A percentile compares a stretch with the other conserved stretches of the same genome.
Conservation (phyloP, 2,329 filamentous ascomycete species). For the Colletotrichum costaricense region DNA sequence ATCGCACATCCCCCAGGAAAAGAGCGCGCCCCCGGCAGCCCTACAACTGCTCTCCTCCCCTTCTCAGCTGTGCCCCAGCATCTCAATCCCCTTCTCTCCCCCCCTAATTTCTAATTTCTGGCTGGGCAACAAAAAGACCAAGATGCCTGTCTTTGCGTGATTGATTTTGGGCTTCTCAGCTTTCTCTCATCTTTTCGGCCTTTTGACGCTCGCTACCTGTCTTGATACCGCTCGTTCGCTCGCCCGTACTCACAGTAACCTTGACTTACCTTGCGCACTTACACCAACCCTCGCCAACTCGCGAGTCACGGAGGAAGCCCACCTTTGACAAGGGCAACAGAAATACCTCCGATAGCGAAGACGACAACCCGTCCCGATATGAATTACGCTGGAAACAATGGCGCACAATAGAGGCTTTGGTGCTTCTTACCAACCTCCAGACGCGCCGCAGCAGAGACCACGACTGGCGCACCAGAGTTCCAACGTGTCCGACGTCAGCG, state of each 20-base stretch:
- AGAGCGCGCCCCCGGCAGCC: conserved; percentile 19
- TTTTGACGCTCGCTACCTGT: background rate
- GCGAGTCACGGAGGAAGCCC: background rate
- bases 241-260: background rate
- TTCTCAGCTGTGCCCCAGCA: conserved; percentile 29
- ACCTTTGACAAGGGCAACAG: background rate
- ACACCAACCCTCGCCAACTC: background rate
- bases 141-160: conserved; percentile 18
- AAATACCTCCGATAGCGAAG: background rate
- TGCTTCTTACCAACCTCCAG: conserved; percentile 42
- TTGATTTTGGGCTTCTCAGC: background rate
- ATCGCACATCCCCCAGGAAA: conserved; percentile 14
- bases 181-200: background rate
- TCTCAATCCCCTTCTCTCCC: conserved; percentile 3
- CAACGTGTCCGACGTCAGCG: conserved; percentile 47
- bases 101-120: conserved; percentile 10
- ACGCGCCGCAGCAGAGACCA: background rate
- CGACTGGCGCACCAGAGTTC: conserved; percentile 46
- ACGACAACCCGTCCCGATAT: conserved; percentile 16
- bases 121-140: conserved; percentile 7
- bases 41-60: conserved; percentile 16
- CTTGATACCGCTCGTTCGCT: background rate
- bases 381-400: conserved; percentile 28
- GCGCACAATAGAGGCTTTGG: conserved; percentile 36
- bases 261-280: background rate